These are phyloP conservation scores for Botrytis cinerea DNA, from an alignment of 2,329 filamentous ascomycete species.

Conservation along the genomic window DNA sequence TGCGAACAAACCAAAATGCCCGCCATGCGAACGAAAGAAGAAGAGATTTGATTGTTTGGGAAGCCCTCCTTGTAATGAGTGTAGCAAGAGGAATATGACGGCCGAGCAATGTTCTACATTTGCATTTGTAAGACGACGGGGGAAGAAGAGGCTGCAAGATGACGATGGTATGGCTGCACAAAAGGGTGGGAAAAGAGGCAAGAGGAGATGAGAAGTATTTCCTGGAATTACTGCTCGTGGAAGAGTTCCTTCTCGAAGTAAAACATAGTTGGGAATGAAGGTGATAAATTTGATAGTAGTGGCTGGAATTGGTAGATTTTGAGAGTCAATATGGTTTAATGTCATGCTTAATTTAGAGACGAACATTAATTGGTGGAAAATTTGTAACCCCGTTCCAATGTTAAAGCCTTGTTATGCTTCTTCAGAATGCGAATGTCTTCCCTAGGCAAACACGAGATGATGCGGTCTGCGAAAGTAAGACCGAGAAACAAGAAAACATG, in stretches of 20 bases:
- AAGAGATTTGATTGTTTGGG: slow-evolving; percentile 23
- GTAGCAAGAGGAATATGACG: slow-evolving; percentile 17
- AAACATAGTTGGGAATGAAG: neutral
- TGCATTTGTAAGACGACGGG: neutral
- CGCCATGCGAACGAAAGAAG: slow-evolving; percentile 21
- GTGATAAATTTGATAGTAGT: slow-evolving; percentile 8
- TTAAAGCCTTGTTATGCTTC: slow-evolving; percentile 12
- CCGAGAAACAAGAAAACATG: neutral
- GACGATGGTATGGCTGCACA: slow-evolving; percentile 9
- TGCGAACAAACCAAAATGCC: slow-evolving; percentile 24
- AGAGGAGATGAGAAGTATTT: neutral
- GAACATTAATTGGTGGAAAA: slow-evolving; percentile 16
- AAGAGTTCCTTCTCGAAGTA: neutral
- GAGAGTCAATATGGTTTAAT: neutral
- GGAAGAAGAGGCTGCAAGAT: slow-evolving; percentile 14
- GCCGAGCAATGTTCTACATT: slow-evolving; percentile 11
- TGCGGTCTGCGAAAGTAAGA: neutral
- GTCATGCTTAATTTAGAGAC: neutral
- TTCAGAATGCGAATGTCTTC: neutral
- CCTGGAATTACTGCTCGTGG: neutral
- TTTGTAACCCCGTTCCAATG: neutral
- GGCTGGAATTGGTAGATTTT: neutral
- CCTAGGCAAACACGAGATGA: neutral
- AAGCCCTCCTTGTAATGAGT: slow-evolving; percentile 21
- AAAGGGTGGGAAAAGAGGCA: slow-evolving; percentile 11